Evolutionary conservation across 192 early-diverging fungal species (phyloP), one percentile per base, ranked within the genome.

Genomic region (Rhizophagus prolifer): DNA sequence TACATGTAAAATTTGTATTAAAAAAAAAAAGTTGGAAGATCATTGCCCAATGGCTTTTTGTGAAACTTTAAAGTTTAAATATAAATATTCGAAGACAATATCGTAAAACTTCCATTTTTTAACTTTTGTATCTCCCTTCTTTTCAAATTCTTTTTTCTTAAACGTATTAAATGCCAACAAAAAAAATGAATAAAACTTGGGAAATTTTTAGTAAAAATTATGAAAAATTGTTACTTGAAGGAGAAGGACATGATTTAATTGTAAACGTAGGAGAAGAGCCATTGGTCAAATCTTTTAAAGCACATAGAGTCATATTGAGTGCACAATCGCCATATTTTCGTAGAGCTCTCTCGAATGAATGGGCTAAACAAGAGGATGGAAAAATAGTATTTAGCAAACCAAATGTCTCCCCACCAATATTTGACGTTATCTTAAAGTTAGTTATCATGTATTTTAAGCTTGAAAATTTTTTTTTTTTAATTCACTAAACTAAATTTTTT

Each of bases 371-470:
- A 66, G 14, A 34, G 26, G 64, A 66, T 30, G 34, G 34, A 26
- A 66, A 66, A 26, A 13, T 66, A n/a, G 26, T 66, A 36, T 66
- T 66, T 36, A 66, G n/a, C 14, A 66, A 66, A 13, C 26, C 64
- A 66, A 66, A 66, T 2, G 21, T 66, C 12, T 66, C 64, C 0
- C 64, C 64, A 7, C 28, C 64, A 19, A n/a, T 66, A 66, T 66
- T 66, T 66, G 26, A 28, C 26, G 64, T 66, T 28, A 66, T 66
- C 6, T 26, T 66, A 66, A 66, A 36, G 64, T 66, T 16, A 54
- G 50, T 54, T 54, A 38, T 54, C 19, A 54, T 54, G 1, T 21
- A 16, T 54, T 54, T 54, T 54, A 21, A 54, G 6, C 16, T 19
- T 54, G 2, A 19, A 54, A 21, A 0, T n/a, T 16, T 54, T 54